Percentiles rank a stretch among this genome's conserved stretches.
Conservation (phyloP, 345 rosid genomes). For the Eucalyptus dawsonii region DNA sequence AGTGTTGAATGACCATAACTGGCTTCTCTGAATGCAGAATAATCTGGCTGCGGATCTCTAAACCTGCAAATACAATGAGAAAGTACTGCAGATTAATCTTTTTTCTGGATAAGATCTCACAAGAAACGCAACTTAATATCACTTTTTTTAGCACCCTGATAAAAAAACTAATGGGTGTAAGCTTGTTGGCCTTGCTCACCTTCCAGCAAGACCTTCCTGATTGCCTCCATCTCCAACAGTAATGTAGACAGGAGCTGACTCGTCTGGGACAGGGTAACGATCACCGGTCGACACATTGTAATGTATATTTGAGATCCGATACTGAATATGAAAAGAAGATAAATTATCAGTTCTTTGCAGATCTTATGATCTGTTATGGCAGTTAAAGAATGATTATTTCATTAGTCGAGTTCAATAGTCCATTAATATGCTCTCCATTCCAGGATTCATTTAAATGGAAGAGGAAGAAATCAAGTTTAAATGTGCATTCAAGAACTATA, state of each 20-base stretch:
- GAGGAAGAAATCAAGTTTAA: background rate
- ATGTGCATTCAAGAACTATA: background rate
- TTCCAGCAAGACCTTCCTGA: constrained; percentile 79
- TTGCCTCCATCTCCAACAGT: constrained; percentile 97
- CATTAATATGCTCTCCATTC: background rate
- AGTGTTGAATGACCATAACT: constrained; percentile 86
- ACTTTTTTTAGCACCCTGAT: background rate
- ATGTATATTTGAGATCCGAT: constrained; percentile 70
- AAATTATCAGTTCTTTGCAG: background rate
- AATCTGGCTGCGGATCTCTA: constrained; percentile 79
- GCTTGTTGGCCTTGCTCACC: constrained; percentile 17
- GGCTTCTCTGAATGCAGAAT: constrained; percentile 95
- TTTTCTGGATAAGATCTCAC: background rate
- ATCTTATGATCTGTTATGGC: background rate
- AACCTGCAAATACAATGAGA: constrained; percentile 27
- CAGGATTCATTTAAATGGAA: background rate
- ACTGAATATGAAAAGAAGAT: constrained; percentile 21
- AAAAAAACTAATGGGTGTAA: background rate
- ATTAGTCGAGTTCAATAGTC: background rate
- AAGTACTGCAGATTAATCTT: background rate
- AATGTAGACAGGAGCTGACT: constrained; percentile 81
- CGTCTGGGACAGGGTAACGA: constrained; percentile 47
- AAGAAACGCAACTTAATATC: background rate
- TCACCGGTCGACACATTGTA: constrained; percentile 65
- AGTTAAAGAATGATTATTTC: background rate